Conservation (phyloP, 257 asterid species). For the Scutellaria galericulata region DNA sequence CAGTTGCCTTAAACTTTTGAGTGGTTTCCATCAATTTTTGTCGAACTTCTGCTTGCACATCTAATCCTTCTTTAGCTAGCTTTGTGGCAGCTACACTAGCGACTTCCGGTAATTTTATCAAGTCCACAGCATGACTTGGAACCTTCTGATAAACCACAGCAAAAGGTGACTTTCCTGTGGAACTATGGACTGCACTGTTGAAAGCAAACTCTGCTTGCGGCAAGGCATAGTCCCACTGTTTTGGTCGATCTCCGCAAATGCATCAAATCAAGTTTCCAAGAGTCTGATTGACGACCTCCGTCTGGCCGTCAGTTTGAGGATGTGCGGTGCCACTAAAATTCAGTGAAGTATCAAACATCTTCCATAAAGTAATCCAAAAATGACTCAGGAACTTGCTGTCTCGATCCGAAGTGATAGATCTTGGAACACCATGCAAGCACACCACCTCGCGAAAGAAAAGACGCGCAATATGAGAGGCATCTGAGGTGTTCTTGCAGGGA, state of each 20-base stretch:
- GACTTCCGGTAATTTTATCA: not conserved
- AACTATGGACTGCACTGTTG: not conserved
- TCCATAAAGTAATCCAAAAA: not conserved
- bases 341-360: not conserved
- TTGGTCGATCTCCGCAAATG: not conserved
- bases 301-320: not conserved
- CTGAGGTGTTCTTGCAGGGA: not conserved
- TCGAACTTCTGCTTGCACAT: not conserved
- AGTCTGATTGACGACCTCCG: not conserved
- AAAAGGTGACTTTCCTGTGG: not conserved
- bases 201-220: conserved; percentile 8
- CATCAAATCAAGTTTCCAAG: not conserved
- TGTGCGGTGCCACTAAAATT: not conserved
- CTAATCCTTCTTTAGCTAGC: not conserved
- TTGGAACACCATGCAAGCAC: not conserved
- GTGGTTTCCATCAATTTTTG: not conserved
- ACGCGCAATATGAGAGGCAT: not conserved
- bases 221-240: conserved; percentile 11
- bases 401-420: not conserved
- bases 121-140: not conserved
- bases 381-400: not conserved
- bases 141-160: not conserved
- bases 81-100: not conserved
- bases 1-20: not conserved
- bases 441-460: not conserved